phyloP scores from a whole-genome alignment of 192 early-diverging fungal species.

The Spizellomyces punctatus region DNA sequence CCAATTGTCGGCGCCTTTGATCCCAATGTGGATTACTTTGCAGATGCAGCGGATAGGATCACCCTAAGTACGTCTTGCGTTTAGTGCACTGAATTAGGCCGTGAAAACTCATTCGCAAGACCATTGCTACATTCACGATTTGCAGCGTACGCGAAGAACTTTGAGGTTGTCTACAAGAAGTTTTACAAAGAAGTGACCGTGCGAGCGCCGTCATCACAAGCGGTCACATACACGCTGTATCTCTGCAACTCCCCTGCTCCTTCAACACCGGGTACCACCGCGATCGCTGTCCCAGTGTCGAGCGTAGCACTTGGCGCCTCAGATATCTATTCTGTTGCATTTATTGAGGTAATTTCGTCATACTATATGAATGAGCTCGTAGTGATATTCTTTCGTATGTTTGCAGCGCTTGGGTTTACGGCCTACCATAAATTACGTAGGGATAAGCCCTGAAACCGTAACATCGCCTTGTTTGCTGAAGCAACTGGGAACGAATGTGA shows the following conservation, averaged over 20 bases:
- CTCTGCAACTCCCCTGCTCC: constrained; percentile 16
- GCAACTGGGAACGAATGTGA: background rate
- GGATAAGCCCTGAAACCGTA: background rate
- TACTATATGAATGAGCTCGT: background rate
- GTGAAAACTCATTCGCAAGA: no score
- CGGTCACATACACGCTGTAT: constrained; percentile 7
- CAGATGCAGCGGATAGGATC: no score
- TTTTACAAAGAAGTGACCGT: constrained; percentile 23
- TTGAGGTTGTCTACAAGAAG: constrained; percentile 21
- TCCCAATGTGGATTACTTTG: no score
- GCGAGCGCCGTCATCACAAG: background rate
- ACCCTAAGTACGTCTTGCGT: no score
- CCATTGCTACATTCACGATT: background rate
- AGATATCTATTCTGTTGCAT: constrained; percentile 12
- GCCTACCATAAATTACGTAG: background rate
- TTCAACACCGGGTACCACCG: background rate
- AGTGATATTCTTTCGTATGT: background rate
- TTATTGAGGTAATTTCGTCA: constrained; percentile 19
- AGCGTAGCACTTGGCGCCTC: background rate
- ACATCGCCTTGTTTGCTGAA: constrained; percentile 21
- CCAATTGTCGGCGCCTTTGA: no score
- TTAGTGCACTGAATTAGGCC: no score
- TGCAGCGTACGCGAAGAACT: constrained; percentile 26
- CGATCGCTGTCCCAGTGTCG: constrained; percentile 13
- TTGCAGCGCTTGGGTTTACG: constrained; percentile 18